Conservation (phyloP, 345 rosid genomes). For the Salix purpurea region DNA sequence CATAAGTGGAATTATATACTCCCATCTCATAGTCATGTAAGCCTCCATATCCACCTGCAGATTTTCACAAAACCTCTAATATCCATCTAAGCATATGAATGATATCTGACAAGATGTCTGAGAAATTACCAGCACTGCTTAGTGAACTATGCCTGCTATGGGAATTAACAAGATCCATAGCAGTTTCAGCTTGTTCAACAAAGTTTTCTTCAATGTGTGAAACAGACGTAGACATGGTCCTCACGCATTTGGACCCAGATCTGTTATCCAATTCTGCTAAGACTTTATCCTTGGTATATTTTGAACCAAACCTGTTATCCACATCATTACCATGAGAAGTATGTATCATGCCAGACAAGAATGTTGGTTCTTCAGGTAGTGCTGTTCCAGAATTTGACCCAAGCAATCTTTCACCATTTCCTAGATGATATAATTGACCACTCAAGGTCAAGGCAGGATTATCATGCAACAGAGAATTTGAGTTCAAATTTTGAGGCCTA, state of each 20-base stretch:
- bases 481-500: slow-evolving; percentile 10
- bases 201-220: slow-evolving; percentile 34
- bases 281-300: slow-evolving; percentile 28
- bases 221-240: slow-evolving; percentile 17
- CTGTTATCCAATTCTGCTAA: slow-evolving; percentile 27
- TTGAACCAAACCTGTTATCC: slow-evolving; percentile 27
- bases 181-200: slow-evolving; percentile 32
- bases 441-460: background rate
- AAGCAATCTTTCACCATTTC: slow-evolving; percentile 19
- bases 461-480: background rate
- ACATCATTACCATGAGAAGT: slow-evolving; percentile 6
- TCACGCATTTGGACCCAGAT: slow-evolving; percentile 29
- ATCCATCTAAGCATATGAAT: background rate
- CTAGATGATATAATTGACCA: slow-evolving; percentile 17
- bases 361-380: slow-evolving; percentile 25
- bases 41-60: slow-evolving; percentile 38
- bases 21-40: slow-evolving; percentile 33
- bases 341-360: slow-evolving; percentile 27
- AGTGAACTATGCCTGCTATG: slow-evolving; percentile 32
- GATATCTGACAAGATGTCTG: background rate
- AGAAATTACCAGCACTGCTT: slow-evolving; percentile 34
- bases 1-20: slow-evolving; percentile 33
- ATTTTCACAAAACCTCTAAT: slow-evolving; percentile 8
- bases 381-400: slow-evolving; percentile 30
- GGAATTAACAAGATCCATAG: slow-evolving; percentile 24